Evolutionary conservation across 73 alveolate species (phyloP).

Genomic region (Symbiodinium natans): DNA sequence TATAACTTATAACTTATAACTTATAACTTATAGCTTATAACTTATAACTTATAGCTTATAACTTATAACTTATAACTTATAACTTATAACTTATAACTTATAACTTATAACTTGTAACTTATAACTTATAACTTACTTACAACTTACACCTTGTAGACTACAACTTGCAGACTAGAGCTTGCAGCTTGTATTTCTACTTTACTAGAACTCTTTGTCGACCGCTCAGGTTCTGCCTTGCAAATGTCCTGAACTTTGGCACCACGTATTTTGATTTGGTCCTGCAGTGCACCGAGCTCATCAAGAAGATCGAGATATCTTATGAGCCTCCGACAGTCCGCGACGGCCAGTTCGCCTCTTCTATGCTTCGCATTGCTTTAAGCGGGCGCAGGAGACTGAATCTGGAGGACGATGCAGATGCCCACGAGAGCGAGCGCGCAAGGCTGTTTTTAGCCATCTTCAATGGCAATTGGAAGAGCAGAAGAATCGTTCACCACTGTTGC

Average conservation of each 20-base stretch:
- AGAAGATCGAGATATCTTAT: not conserved
- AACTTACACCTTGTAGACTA: too few relatives aligned
- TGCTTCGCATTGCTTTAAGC: not conserved
- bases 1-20: too few relatives aligned
- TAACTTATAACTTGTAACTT: too few relatives aligned
- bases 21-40: too few relatives aligned
- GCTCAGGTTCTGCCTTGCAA: not conserved
- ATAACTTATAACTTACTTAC: too few relatives aligned
- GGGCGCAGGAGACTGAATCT: not conserved
- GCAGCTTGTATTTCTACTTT: not conserved
- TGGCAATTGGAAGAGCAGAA: slow-evolving; percentile 3
- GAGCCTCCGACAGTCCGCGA: not conserved
- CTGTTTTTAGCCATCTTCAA: not conserved
- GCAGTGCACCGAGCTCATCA: not conserved
- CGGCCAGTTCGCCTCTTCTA: not conserved
- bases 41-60: too few relatives aligned
- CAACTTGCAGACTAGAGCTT: too few relatives aligned
- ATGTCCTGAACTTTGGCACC: slow-evolving; percentile 26
- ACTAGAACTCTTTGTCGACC: not conserved
- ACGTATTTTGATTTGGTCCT: not conserved
- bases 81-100: too few relatives aligned
- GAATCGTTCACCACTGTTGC: not conserved
- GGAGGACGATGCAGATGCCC: not conserved
- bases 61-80: too few relatives aligned
- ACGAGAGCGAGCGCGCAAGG: not conserved